phyloP scores from a whole-genome alignment of 116 monocot genomes.

The Trichopus zeylanicus region DNA sequence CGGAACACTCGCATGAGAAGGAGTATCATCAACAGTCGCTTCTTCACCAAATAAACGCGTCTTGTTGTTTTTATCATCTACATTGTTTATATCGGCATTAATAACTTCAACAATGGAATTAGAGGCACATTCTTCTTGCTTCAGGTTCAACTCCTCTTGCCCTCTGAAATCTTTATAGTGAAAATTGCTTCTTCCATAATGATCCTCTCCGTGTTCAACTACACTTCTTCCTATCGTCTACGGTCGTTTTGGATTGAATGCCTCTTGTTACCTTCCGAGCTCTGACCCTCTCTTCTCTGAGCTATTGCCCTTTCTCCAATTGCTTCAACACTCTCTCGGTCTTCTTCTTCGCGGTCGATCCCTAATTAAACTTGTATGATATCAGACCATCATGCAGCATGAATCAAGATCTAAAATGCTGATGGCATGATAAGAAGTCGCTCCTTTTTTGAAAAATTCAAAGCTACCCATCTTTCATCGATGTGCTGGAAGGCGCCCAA shows the following conservation, averaged over 20 bases:
- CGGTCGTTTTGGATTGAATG: constrained; percentile 23
- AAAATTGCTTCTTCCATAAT: constrained; percentile 20
- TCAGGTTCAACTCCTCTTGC: too few relatives aligned
- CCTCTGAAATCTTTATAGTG: constrained; percentile 10
- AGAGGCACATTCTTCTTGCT: neutral
- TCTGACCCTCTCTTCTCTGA: constrained; percentile 49
- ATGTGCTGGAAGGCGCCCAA: constrained; percentile 46
- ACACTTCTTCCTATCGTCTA: neutral
- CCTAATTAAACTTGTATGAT: constrained; percentile 71
- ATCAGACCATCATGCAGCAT: neutral
- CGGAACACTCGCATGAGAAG: neutral
- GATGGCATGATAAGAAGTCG: too few relatives aligned
- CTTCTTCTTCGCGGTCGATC: constrained; percentile 50
- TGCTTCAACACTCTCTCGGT: constrained; percentile 63
- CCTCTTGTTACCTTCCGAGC: constrained; percentile 48
- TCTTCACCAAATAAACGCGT: neutral
- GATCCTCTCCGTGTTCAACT: neutral
- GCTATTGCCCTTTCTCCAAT: constrained; percentile 57
- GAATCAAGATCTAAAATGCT: too few relatives aligned
- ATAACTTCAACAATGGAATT: neutral
- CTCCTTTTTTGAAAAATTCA: too few relatives aligned
- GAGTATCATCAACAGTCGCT: neutral
- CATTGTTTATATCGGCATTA: neutral
- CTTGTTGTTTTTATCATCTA: neutral
- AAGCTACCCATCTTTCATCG: constrained; percentile 67